Conservation (phyloP, 208 protist genomes). For the Wallacemonas sp. region DNA sequence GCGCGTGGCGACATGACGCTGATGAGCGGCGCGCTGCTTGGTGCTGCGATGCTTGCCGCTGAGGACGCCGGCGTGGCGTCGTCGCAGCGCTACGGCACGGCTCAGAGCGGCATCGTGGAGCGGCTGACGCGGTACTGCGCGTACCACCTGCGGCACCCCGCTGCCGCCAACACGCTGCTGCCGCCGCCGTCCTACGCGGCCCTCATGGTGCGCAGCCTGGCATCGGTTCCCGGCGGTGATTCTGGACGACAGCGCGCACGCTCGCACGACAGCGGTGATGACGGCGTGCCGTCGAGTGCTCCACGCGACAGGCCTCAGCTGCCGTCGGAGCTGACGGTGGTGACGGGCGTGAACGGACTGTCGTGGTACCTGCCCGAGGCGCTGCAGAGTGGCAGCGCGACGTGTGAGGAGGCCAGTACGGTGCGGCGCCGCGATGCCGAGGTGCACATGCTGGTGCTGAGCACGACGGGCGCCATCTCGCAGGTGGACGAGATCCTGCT, state of each 20-base stretch:
- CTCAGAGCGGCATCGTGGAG: not conserved
- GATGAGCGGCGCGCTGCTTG: constrained; percentile 18
- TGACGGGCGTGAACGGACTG: not conserved
- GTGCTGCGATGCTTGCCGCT: not conserved
- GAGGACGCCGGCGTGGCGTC: not conserved
- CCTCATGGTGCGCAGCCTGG: not conserved
- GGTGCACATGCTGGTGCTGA: no score
- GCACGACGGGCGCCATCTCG: not conserved
- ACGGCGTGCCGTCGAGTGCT: no score
- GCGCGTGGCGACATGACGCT: constrained; percentile 13
- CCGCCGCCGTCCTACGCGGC: not conserved
- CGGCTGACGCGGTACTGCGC: constrained; percentile 11
- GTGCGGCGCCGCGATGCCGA: no score
- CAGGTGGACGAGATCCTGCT: not conserved
- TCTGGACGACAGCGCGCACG: no score
- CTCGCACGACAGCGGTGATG: no score
- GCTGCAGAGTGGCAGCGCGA: not conserved
- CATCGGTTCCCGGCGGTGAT: not conserved
- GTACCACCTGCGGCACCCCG: constrained; percentile 1
- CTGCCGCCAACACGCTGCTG: not conserved
- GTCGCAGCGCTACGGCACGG: constrained; percentile 3
- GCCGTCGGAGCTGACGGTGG: not conserved
- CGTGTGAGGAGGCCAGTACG: no score
- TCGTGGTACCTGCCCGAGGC: not conserved
- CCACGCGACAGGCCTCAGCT: not conserved